These are phyloP conservation scores for Zancudomyces culisetae DNA, from an alignment of 371 early-diverging fungal genomes.

Conservation along the genomic window DNA sequence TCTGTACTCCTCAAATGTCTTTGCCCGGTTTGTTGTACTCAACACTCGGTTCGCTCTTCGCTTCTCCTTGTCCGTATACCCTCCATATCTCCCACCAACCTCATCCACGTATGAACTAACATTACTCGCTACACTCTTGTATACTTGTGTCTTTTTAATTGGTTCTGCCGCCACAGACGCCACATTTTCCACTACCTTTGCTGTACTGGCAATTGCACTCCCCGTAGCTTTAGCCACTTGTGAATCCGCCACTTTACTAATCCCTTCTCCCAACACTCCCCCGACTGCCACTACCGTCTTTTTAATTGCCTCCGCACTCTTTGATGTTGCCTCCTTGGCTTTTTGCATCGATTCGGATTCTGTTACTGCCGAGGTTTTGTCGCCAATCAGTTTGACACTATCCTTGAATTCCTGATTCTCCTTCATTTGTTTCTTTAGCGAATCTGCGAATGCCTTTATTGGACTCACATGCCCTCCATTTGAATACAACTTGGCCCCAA, in stretches of 20 bases:
- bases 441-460: slow-evolving; percentile 47
- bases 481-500: too few species aligned
- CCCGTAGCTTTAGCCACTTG: slow-evolving; percentile 62
- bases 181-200: slow-evolving; percentile 16
- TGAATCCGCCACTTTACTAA: slow-evolving; percentile 67
- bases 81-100: slow-evolving; percentile 50
- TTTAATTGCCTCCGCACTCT: slow-evolving; percentile 40
- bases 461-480: slow-evolving; percentile 22
- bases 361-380: slow-evolving; percentile 50
- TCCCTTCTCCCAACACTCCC: slow-evolving; percentile 45
- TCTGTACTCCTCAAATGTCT: slow-evolving; percentile 23
- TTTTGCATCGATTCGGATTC: slow-evolving; percentile 73
- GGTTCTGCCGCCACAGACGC: slow-evolving; percentile 47
- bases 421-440: slow-evolving; percentile 69
- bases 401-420: slow-evolving; percentile 78
- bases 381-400: slow-evolving; percentile 71
- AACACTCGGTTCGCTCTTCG: slow-evolving; percentile 12
- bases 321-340: slow-evolving; percentile 61
- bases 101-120: slow-evolving; percentile 53
- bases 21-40: slow-evolving; percentile 14
- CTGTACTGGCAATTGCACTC: slow-evolving; percentile 37
- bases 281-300: slow-evolving; percentile 56
- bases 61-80: slow-evolving; percentile 49
- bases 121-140: slow-evolving; percentile 43
- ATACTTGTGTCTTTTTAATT: slow-evolving; percentile 46